These are phyloP conservation scores for Cystoisospora suis DNA, from an alignment of 169 alveolate species.

Conservation along the genomic window DNA sequence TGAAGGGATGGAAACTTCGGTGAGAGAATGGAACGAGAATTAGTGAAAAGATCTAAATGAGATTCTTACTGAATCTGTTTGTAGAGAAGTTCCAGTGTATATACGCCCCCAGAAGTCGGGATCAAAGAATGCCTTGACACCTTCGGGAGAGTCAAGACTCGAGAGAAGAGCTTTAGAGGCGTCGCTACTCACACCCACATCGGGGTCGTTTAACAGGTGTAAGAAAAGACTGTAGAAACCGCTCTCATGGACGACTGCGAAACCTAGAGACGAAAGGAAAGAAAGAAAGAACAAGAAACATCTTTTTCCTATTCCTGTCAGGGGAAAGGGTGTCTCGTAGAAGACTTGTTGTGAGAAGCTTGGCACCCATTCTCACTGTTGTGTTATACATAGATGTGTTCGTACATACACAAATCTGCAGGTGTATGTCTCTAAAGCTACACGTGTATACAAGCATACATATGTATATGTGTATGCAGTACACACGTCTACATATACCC, in stretches of 20 bases:
- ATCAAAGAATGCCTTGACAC: background rate
- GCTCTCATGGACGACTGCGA: background rate
- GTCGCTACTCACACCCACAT: slow-evolving; percentile 28
- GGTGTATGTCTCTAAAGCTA: no score
- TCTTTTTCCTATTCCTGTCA: no score
- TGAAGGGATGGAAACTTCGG: no score
- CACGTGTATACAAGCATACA: no score
- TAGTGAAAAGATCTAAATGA: no score
- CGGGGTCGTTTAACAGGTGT: background rate
- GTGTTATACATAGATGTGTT: background rate
- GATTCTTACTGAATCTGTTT: no score
- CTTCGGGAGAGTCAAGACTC: background rate
- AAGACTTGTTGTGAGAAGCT: background rate
- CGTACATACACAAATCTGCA: background rate
- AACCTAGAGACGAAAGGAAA: background rate
- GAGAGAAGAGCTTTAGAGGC: background rate
- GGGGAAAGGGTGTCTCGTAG: no score
- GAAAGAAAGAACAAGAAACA: background rate
- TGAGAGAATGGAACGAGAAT: no score
- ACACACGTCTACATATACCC: no score
- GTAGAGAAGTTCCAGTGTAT: no score
- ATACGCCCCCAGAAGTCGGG: background rate
- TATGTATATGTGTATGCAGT: no score
- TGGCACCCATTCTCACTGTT: background rate
- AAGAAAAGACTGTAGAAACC: background rate